Evolutionary conservation across 768 basidiomycete species (phyloP).

Genomic region (Pleurotus giganteus): DNA sequence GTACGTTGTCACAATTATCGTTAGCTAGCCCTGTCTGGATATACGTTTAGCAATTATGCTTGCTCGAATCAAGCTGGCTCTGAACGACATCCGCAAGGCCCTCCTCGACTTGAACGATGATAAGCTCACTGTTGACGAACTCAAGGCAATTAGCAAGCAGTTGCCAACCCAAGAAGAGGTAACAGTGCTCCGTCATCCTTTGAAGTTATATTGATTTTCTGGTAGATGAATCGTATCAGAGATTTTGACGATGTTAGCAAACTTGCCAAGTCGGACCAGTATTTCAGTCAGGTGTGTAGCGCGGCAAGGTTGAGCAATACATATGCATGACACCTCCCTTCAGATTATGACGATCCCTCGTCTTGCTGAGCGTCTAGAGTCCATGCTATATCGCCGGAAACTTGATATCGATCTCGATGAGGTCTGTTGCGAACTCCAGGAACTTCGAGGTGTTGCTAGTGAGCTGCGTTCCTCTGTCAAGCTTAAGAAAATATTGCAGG

Average conservation of each 20-base stretch:
- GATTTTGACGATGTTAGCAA: conserved; percentile 70
- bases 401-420: conserved; percentile 84
- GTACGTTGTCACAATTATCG: conserved; percentile 33
- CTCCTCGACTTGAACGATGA: conserved; percentile 72
- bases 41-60: conserved; percentile 73
- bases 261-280: conserved; percentile 82
- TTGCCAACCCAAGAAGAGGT: conserved; percentile 85
- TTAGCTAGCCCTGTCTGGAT: conserved; percentile 9
- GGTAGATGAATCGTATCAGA: conserved; percentile 60
- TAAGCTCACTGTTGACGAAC: conserved; percentile 66
- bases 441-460: conserved; percentile 63
- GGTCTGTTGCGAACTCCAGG: conserved; percentile 76
- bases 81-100: conserved; percentile 66
- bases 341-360: conserved; percentile 81
- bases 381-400: conserved; percentile 82
- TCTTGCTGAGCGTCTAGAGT: conserved; percentile 68
- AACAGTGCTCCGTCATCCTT: conserved; percentile 6
- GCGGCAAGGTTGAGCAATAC: neutral
- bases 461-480: conserved; percentile 63
- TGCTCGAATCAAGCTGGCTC: conserved; percentile 64
- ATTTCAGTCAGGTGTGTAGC: conserved; percentile 66
- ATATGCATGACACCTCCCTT: neutral
- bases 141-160: conserved; percentile 72
- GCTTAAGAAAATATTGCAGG: conserved; percentile 73
- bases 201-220: neutral